Evolutionary conservation across 2,329 filamentous ascomycete genomes (phyloP), one percentile per base, ranked within the genome.

Genomic region (Botrytis fragariae): DNA sequence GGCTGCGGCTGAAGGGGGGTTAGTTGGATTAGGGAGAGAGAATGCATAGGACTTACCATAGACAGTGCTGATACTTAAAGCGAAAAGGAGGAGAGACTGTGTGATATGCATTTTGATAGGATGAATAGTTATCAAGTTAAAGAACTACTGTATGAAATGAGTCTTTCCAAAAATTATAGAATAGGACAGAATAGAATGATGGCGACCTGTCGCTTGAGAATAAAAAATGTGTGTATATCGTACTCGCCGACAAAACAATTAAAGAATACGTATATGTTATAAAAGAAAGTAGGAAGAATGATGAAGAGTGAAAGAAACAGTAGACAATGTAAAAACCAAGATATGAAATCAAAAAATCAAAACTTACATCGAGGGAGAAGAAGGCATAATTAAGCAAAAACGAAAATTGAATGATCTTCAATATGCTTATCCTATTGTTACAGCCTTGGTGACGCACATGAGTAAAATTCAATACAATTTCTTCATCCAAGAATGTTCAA

Each of bases 81-180:
- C 79, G 62, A 78, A 62, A 16, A 70, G 76, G 42, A 81, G 61
- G 54, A 77, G 74, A 75, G 79, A 69, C 60, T 75, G 78, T 61
- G 78, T 75, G 79, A 80, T 79, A 75, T 80, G 78, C 80, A 81
- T 81, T 69, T 81, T 81, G 77, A 76, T 63, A 44, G 54, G 72
- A 74, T 68, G 62, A 54, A 18, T 57, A 8, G 61, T 73, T 73
- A 48, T 70, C 74, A 75, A 72, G 73, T 74, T 73, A 71, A 72
- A 75, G 72, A 79, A 76, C 68, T 75, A 79, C 65, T 76, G 75
- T 78, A 75, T 64, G 45, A 3, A 25, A 25, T 25, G 72, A 57
- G 22, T 69, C 37, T 65, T 35, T 32, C 71, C 73, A 71, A 44
- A 57, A 51, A 29, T 42, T 35, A 48, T 59, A 68, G 60, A 59